Evolutionary conservation across 306 rosid species (phyloP).

Genomic region (Styphnolobium japonicum): DNA sequence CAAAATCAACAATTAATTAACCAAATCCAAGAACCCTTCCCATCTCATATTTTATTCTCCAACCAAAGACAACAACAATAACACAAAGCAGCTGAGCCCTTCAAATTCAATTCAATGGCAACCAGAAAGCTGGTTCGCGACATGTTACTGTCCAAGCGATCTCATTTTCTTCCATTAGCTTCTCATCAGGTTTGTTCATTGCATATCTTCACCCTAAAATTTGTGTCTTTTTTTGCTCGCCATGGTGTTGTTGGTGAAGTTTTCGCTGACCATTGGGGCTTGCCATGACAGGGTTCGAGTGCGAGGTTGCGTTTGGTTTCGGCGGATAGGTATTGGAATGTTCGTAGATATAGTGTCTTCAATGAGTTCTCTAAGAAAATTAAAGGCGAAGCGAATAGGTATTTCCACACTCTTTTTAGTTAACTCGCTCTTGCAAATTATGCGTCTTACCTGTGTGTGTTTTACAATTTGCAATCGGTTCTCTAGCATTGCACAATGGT

Average conservation of each 20-base stretch:
- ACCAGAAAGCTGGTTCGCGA: conserved; percentile 75
- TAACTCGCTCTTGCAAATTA: not conserved
- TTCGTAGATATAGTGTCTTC: conserved; percentile 67
- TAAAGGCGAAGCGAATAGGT: conserved; percentile 80
- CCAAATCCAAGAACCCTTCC: too few relatives aligned
- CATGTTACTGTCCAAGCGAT: conserved; percentile 49
- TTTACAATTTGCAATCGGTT: not conserved
- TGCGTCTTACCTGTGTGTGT: not conserved
- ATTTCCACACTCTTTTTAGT: not conserved
- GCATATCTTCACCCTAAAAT: not conserved
- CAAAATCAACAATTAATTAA: too few relatives aligned
- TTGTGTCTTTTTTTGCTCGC: not conserved
- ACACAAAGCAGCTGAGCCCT: not conserved
- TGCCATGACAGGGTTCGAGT: conserved; percentile 40
- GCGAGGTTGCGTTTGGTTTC: conserved; percentile 42
- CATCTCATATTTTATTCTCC: too few relatives aligned
- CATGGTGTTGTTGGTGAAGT: not conserved
- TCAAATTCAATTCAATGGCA: conserved; percentile 32
- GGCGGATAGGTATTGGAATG: conserved; percentile 33
- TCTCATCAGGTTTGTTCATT: conserved; percentile 43
- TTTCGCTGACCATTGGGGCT: not conserved
- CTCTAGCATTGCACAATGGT: not conserved
- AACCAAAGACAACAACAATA: too few relatives aligned
- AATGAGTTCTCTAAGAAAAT: conserved; percentile 75
- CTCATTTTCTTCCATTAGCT: conserved; percentile 41